Conservation (phyloP, 2,329 filamentous ascomycete species). For the Penicillium frequentans region DNA sequence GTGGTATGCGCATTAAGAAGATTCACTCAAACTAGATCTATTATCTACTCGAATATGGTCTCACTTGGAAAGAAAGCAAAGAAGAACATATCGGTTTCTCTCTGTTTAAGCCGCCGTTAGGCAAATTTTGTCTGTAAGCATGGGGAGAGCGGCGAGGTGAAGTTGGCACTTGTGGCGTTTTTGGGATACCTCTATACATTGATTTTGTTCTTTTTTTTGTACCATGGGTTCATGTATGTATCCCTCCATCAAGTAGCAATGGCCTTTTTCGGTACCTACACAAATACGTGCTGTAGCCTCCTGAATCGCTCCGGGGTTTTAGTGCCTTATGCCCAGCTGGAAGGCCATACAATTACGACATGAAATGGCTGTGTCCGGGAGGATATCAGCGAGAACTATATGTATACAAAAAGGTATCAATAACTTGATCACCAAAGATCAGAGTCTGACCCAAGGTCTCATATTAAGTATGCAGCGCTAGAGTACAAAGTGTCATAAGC, state of each 20-base stretch:
- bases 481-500: conserved; percentile 6
- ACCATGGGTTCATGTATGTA: conserved; percentile 6
- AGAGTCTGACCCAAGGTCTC: background rate
- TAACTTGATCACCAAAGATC: background rate
- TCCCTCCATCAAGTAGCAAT: conserved; percentile 4
- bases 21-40: conserved; percentile 60
- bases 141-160: background rate
- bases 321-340: background rate
- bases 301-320: background rate
- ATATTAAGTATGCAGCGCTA: conserved; percentile 19
- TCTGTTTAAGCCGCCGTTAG: background rate
- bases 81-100: background rate
- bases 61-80: background rate
- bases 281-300: background rate
- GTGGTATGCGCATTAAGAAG: conserved; percentile 81
- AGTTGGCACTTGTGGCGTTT: conserved; percentile 19
- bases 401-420: background rate
- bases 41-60: background rate
- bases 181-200: conserved; percentile 20
- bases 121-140: background rate
- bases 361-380: background rate
- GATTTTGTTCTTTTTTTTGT: conserved; percentile 5
- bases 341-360: background rate
- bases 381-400: background rate
- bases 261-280: background rate